Base-by-base conservation (phyloP, 177 flowering plant species). In the Vitis hybrid region DNA sequence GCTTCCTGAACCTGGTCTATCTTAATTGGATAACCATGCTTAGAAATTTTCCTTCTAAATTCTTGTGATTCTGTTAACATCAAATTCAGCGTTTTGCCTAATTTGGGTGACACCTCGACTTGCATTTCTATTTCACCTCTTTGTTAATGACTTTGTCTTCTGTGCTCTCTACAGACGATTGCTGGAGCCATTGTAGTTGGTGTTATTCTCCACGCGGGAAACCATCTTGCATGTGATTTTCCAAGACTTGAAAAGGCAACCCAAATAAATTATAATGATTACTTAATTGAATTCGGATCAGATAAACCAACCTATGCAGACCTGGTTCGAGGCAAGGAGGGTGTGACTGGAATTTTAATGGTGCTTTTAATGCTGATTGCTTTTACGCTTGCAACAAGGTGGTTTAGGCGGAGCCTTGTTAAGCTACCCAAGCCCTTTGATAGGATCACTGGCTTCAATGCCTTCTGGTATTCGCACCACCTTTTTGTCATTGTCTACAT, bases 391-490 rank as follows among this genome's bases (percentile, higher is more conserved):
- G 99, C 99, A 20, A 94, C 99, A 12, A 70, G 75, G 39, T 85
- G 97, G 92, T 94, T 96, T 79, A 86, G 99, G 72, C 80, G 98
- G 34, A 88, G 87, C 75, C 86, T 84, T 2, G 77, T 96, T 71
- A 96, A 87, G 84, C 82, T 96, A n/a, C 97, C 99, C 8, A 85
- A 80, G 79, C 99, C 99, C 8, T 86, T 92, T 34, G 83, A 92
- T 68, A 82, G 90, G 70, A 78, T 96, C 29, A 89, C 99, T 14
- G 99, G 99, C 63, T 96, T 85, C 78, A 96, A 96, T 75, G 95
- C 98, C 31, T 96, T 96, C 71, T 96, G 98, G 98, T 96, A 94
- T 66, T 92, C 99, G 11, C 99, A 96, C 82, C 99, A 96, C 69
- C 85, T 96, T 5, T 87, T 96, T 61, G 80, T 86, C 50, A 39